Evolutionary conservation across 1,284 basidiomycete genomes (phyloP).

Genomic region (Pyrrhoderma noxium): DNA sequence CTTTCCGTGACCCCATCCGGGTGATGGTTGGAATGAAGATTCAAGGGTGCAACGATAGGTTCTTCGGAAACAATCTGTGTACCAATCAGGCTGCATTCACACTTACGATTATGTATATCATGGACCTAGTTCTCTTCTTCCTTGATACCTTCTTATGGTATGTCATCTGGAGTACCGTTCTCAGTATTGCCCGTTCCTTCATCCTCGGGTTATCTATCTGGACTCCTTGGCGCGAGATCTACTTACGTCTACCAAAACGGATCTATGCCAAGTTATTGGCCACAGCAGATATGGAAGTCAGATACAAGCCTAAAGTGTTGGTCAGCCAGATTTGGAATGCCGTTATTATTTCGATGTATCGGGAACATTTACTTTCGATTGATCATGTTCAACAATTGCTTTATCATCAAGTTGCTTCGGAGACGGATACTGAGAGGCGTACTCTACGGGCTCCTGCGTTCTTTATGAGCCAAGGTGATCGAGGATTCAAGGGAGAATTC

Average conservation of each 20-base stretch:
- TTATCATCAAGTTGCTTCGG: conserved; percentile 88
- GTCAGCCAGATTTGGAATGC: conserved; percentile 98
- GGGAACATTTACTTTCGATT: conserved; percentile 92
- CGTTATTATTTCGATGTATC: conserved; percentile 99
- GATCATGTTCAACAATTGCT: conserved; percentile 92
- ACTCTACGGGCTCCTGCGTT: conserved; percentile 89
- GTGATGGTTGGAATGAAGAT: conserved; percentile 94
- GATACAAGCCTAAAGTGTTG: conserved; percentile 96
- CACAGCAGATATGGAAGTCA: conserved; percentile 88
- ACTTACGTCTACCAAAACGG: conserved; percentile 85
- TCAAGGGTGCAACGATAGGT: conserved; percentile 77
- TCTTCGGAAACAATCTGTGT: conserved; percentile 77
- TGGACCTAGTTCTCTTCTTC: conserved; percentile 94
- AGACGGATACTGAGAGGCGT: conserved; percentile 73
- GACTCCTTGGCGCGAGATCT: conserved; percentile 97
- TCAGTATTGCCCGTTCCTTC: conserved; percentile 88
- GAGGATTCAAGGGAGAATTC: conserved; percentile 81
- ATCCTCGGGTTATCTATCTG: conserved; percentile 87
- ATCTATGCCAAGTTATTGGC: conserved; percentile 92
- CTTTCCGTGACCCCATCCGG: conserved; percentile 84
- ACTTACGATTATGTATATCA: conserved; percentile 91
- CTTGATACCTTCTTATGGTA: conserved; percentile 98
- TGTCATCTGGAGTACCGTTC: conserved; percentile 95
- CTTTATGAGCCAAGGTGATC: conserved; percentile 88
- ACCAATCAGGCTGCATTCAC: conserved; percentile 88